phyloP scores from a whole-genome alignment of 1,284 basidiomycete genomes.

The Sanguinoderma infundibulare region DNA sequence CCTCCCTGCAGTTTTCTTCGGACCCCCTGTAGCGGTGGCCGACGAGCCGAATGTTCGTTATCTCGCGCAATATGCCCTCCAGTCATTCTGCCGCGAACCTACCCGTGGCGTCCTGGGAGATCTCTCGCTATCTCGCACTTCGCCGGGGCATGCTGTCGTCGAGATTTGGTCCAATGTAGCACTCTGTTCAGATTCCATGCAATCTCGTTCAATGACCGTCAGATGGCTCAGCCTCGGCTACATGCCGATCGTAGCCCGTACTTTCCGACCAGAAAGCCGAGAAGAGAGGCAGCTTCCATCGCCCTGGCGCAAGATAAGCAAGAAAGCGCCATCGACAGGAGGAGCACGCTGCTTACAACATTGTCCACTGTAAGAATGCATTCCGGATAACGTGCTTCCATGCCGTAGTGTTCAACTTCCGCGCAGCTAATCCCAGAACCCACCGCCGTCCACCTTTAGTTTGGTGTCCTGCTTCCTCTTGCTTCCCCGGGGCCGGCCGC shows the following conservation, averaged over 20 bases:
- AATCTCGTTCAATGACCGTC: not conserved
- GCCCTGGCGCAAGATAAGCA: not conserved
- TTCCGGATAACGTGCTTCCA: not conserved
- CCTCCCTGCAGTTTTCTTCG: not conserved
- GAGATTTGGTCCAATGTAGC: not conserved
- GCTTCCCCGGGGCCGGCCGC: slow-evolving; percentile 79
- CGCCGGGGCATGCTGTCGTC: not conserved
- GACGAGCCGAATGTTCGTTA: not conserved
- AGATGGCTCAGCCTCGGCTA: not conserved
- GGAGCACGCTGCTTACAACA: not conserved
- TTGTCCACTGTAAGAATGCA: not conserved
- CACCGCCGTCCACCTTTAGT: slow-evolving; percentile 64
- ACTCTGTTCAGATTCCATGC: not conserved
- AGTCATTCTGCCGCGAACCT: not conserved
- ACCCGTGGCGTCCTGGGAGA: not conserved
- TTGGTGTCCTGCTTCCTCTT: slow-evolving; percentile 82
- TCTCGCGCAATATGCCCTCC: slow-evolving; percentile 1
- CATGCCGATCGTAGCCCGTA: not conserved
- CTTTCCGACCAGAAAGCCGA: not conserved
- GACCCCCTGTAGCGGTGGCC: not conserved
- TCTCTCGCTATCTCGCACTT: not conserved
- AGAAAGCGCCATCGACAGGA: not conserved
- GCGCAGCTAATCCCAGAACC: slow-evolving; percentile 55
- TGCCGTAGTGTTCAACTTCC: not conserved
- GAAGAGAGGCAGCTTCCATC: not conserved